phyloP scores from a whole-genome alignment of 1,139 yeast species.

The Torulaspora globosa region DNA sequence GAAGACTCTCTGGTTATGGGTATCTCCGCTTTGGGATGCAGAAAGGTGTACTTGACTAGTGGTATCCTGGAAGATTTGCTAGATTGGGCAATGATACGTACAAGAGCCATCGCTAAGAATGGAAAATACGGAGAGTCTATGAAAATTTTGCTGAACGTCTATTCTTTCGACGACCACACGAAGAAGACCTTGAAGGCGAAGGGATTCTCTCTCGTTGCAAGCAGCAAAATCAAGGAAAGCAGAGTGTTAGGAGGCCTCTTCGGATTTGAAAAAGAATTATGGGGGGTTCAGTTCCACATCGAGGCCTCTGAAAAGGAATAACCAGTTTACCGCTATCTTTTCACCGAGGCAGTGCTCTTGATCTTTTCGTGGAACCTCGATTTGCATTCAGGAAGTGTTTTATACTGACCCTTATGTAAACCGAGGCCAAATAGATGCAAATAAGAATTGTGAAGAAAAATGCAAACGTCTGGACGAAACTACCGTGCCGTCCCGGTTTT shows the following conservation, averaged over 20 bases:
- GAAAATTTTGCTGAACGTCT: constrained; percentile 45
- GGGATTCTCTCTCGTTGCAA: constrained; percentile 37
- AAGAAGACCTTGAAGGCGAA: constrained; percentile 38
- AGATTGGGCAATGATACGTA: constrained; percentile 54
- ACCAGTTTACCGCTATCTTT: neutral
- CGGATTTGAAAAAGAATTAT: constrained; percentile 47
- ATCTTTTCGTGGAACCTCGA: constrained; percentile 5
- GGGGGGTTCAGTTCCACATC: constrained; percentile 44
- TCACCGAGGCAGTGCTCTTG: constrained; percentile 10
- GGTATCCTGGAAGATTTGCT: constrained; percentile 60
- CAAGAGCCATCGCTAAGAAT: constrained; percentile 41
- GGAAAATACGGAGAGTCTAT: constrained; percentile 31
- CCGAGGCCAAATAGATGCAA: constrained; percentile 20
- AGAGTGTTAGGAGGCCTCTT: constrained; percentile 39
- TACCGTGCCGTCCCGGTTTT: neutral
- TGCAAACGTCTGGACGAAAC: constrained; percentile 4
- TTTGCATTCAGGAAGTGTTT: constrained; percentile 13
- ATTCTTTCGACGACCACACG: constrained; percentile 48
- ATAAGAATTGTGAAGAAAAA: constrained; percentile 10
- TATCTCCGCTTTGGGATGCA: constrained; percentile 56
- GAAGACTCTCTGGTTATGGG: constrained; percentile 45
- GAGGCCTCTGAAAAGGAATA: constrained; percentile 12
- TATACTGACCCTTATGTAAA: constrained; percentile 22
- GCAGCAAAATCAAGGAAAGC: constrained; percentile 33
- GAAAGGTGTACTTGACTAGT: constrained; percentile 60